Base-by-base conservation (phyloP, 306 rosid species). In the Senna siamea region DNA sequence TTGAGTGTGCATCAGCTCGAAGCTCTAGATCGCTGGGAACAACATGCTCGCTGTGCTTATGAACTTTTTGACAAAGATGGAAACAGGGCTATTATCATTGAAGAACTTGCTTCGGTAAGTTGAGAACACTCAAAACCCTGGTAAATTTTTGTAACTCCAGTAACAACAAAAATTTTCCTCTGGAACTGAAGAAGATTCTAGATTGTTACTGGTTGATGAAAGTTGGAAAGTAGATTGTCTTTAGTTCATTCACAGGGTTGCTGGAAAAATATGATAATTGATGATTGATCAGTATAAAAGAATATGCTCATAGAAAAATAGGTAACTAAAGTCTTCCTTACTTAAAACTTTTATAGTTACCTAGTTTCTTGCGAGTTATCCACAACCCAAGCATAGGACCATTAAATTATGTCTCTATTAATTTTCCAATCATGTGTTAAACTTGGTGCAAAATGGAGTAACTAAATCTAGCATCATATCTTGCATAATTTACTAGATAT, bases 11-110 rank as follows among this genome's bases (percentile, higher is more conserved):
- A 95, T 83, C 99, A 95, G 88, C 93, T 95, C 9, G 99, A 92
- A 86, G 99, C 98, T 60, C 98, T 95, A 20, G 96, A 88, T 71
- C 92, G 89, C 1, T 95, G 99, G 99, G 99, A 95, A 62, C 96
- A 90, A 69, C 98, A 92, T 73, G 96, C 99, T 1, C 96, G 96
- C 48, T 90, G 97, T 69, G 98, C 98, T 8, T 95, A 90, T 58
- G 99, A 95, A 72, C 96, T 92, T 70, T 95, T 95, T 2, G 98
- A 95, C 61, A 92, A 95, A 84, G 90, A 88, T 11, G 99, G 99
- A 67, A 95, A 95, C 81, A 84, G 97, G 73, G 96, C 96, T 54
- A 95, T 95, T 69, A 89, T 92, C 56, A 92, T 95, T 41, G 99
- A 95, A 80, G 99, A 95, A 78, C 99, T 95, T 74, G 98, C 98